These are phyloP conservation scores for Echria macrotheca DNA, from an alignment of 495 filamentous ascomycete species.

Conservation along the genomic window DNA sequence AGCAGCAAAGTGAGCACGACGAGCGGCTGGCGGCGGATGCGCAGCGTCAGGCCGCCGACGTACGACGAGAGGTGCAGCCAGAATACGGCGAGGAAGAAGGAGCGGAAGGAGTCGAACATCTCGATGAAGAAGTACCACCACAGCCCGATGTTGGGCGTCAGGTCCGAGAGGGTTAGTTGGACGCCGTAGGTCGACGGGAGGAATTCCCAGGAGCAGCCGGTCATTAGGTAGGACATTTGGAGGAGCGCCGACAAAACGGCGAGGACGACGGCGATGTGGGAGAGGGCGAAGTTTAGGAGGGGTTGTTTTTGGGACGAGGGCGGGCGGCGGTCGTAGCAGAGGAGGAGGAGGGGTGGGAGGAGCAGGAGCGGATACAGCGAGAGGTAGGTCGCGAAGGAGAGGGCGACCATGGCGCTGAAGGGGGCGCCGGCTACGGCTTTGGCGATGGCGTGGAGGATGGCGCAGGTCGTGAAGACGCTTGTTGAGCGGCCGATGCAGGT, in stretches of 20 bases:
- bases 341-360: slow-evolving; percentile 72
- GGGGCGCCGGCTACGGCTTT: slow-evolving; percentile 72
- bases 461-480: slow-evolving; percentile 82
- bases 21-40: slow-evolving; percentile 75
- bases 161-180: slow-evolving; percentile 82
- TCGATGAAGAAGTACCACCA: slow-evolving; percentile 99
- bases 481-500: slow-evolving; percentile 92
- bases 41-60: slow-evolving; percentile 74
- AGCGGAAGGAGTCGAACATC: slow-evolving; percentile 97
- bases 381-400: slow-evolving; percentile 83
- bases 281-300: slow-evolving; percentile 42
- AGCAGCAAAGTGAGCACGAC: slow-evolving; percentile 76
- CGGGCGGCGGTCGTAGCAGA: slow-evolving; percentile 67
- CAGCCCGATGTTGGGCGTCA: slow-evolving; percentile 90
- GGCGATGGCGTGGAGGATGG: slow-evolving; percentile 76
- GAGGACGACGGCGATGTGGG: slow-evolving; percentile 44
- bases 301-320: slow-evolving; percentile 29
- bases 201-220: slow-evolving; percentile 81
- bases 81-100: slow-evolving; percentile 95
- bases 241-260: slow-evolving; percentile 53
- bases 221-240: slow-evolving; percentile 66
- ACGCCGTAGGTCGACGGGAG: slow-evolving; percentile 85
- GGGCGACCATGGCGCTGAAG: slow-evolving; percentile 74
- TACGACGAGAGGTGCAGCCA: slow-evolving; percentile 92
- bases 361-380: slow-evolving; percentile 87